phyloP scores from a whole-genome alignment of 2,329 filamentous ascomycete species.

The Xylaria sp. region DNA sequence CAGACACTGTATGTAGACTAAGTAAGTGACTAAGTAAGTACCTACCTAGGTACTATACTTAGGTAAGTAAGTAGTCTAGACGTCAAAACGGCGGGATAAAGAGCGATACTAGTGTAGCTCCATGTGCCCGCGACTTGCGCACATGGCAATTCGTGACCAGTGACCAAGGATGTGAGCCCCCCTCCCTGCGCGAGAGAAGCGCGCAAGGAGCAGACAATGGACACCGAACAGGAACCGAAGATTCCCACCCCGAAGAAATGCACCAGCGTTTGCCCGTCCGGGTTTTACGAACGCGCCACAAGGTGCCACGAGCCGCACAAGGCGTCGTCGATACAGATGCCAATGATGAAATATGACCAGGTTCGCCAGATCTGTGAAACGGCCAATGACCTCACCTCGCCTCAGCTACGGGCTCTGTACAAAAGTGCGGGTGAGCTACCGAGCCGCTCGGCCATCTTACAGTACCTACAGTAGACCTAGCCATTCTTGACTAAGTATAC shows the following conservation, averaged over 20 bases:
- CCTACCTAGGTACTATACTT: background rate
- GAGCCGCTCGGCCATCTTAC: too few relatives aligned
- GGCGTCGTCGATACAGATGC: background rate
- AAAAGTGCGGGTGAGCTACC: too few relatives aligned
- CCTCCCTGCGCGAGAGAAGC: too few relatives aligned
- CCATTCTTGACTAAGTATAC: too few relatives aligned
- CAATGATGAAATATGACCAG: slow-evolving; percentile 20
- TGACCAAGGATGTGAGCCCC: background rate
- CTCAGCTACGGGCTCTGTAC: too few relatives aligned
- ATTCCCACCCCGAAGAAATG: slow-evolving; percentile 12
- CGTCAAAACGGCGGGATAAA: slow-evolving; percentile 7
- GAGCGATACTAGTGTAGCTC: background rate
- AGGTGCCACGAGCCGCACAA: too few relatives aligned
- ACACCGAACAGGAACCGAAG: background rate
- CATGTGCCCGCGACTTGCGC: slow-evolving; percentile 21
- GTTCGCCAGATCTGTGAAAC: slow-evolving; percentile 9
- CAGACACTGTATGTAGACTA: background rate
- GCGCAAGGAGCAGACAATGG: too few relatives aligned
- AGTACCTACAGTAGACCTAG: too few relatives aligned
- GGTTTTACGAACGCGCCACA: background rate
- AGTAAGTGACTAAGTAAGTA: background rate
- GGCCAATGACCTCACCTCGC: slow-evolving; percentile 15
- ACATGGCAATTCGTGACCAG: slow-evolving; percentile 23
- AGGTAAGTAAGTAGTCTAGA: too few relatives aligned
- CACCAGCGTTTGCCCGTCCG: background rate